Conservation (phyloP, 1,139 yeast genomes). For the Blastobotrys ciferrii region DNA sequence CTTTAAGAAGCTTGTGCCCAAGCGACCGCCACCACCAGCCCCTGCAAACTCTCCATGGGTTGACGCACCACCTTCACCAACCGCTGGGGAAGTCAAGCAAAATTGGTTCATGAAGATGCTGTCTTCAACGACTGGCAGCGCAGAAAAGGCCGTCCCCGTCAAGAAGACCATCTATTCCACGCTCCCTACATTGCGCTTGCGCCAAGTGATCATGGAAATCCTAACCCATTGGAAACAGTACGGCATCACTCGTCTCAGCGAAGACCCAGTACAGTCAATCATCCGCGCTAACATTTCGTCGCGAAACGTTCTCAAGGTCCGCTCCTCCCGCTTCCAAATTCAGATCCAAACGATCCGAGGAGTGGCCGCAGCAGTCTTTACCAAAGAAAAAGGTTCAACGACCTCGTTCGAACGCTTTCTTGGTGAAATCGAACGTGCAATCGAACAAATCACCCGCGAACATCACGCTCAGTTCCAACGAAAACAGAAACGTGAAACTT, state of each 20-base stretch:
- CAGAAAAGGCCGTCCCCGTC: conserved; percentile 7
- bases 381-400: conserved; percentile 35
- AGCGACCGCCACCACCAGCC: conserved; percentile 23
- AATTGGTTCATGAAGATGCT: conserved; percentile 43
- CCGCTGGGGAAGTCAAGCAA: conserved; percentile 33
- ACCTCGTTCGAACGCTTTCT: conserved; percentile 34
- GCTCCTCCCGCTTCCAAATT: conserved; percentile 35
- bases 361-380: conserved; percentile 31
- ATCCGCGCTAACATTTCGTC: conserved; percentile 37
- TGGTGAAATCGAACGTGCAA: conserved; percentile 33
- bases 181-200: conserved; percentile 28
- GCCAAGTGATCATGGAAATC: conserved; percentile 33
- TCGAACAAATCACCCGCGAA: conserved; percentile 10
- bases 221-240: conserved; percentile 38
- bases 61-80: conserved; percentile 19
- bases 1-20: conserved; percentile 23
- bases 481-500: background rate
- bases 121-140: conserved; percentile 10
- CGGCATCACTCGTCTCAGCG: conserved; percentile 35
- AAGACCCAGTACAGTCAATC: conserved; percentile 27
- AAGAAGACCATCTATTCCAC: conserved; percentile 30
- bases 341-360: conserved; percentile 26
- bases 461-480: conserved; percentile 2
- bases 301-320: conserved; percentile 35
- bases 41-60: conserved; percentile 4